Conservation (phyloP, 179 eudicot genomes). For the Spinacia oleracea region DNA sequence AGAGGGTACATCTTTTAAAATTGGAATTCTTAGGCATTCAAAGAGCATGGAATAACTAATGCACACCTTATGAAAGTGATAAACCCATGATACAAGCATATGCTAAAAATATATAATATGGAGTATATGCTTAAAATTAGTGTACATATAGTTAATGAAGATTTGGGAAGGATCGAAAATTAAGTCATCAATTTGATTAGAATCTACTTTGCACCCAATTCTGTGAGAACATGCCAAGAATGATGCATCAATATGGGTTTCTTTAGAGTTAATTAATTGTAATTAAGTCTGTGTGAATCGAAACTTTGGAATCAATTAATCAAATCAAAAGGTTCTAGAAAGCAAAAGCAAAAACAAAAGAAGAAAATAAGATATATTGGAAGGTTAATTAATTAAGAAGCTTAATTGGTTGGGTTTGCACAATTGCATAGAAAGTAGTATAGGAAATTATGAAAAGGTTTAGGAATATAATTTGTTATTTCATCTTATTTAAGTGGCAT, state of each 20-base stretch:
- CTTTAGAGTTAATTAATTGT: slow-evolving; percentile 1
- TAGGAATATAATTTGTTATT: not conserved
- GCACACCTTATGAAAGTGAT: slow-evolving; percentile 2
- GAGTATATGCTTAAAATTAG: no score
- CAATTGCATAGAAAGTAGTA: not conserved
- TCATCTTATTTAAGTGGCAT: not conserved
- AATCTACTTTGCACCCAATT: slow-evolving; percentile 20
- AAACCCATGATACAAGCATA: no score
- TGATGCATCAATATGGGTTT: slow-evolving; percentile 3
- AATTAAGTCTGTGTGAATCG: slow-evolving; percentile 1
- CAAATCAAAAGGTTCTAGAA: not conserved
- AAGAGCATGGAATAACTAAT: slow-evolving; percentile 11
- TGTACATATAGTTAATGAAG: not conserved
- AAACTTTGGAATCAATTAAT: not conserved
- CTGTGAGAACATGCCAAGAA: slow-evolving; percentile 5
- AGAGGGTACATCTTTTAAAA: not conserved
- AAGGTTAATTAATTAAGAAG: not conserved
- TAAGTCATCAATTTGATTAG: not conserved
- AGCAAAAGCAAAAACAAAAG: not conserved
- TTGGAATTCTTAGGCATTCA: slow-evolving; percentile 3
- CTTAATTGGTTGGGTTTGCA: not conserved
- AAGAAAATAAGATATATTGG: not conserved
- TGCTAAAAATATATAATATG: no score
- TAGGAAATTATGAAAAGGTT: not conserved
- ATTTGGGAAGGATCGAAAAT: not conserved